Evolutionary conservation across 2,329 filamentous ascomycete genomes (phyloP).

Genomic region (Magnaporthiopsis rhizophila): DNA sequence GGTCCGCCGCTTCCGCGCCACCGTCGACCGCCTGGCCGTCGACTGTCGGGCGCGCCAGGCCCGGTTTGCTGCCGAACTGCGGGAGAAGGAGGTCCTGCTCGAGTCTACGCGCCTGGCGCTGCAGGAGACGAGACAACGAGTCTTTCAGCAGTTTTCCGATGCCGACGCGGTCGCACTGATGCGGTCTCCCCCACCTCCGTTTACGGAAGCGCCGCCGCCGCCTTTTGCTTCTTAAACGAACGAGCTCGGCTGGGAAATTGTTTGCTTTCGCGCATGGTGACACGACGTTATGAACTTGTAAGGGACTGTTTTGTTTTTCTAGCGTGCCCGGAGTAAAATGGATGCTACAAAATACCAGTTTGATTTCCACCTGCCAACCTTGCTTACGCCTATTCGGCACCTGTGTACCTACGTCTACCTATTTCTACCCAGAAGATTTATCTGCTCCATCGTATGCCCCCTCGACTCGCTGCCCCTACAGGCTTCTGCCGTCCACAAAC

Average conservation of each 20-base stretch:
- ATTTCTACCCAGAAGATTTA: no score
- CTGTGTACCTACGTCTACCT: background rate
- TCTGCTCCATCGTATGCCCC: no score
- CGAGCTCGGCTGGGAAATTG: background rate
- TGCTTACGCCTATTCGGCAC: background rate
- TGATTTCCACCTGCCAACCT: no score
- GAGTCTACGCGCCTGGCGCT: conserved; percentile 27
- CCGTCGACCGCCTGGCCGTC: conserved; percentile 22
- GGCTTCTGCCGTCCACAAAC: background rate
- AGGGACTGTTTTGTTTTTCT: background rate
- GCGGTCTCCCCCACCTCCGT: no score
- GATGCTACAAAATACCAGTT: background rate
- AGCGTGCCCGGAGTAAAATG: background rate
- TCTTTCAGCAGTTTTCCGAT: conserved; percentile 25
- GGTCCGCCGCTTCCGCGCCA: conserved; percentile 25
- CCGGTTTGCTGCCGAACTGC: conserved; percentile 24
- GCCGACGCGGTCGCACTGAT: background rate
- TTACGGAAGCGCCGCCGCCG: background rate
- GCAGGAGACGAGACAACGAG: conserved; percentile 35
- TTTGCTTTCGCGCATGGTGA: background rate
- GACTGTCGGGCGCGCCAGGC: conserved; percentile 23
- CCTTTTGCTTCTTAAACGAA: background rate
- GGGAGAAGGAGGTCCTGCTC: conserved; percentile 20
- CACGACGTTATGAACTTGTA: background rate
- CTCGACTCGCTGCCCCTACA: background rate